Evolutionary conservation across 768 basidiomycete genomes (phyloP), one percentile per base, ranked within the genome.

Genomic region (Tremella yokohamensis): DNA sequence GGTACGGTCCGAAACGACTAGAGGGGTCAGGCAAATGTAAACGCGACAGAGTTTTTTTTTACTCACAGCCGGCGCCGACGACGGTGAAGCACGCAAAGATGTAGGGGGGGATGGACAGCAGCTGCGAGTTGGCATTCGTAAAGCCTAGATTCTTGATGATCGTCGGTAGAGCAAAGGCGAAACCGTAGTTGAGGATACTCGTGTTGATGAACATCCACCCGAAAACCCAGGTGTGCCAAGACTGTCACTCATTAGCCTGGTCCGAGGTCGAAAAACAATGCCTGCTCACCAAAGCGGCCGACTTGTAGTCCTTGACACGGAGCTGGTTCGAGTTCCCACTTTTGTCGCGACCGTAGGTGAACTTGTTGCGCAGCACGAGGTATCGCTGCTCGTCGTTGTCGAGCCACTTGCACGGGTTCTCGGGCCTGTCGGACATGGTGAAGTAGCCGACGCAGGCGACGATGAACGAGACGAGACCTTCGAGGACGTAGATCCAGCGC

Each of bases 101-200:
- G 56, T 72, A 72, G 12, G 64, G 63, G 3, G 70, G 70, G 38
- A 63, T 64, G 20, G 49, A 51, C 18, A 72, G 57, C 8, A 52
- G 53, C 53, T 72, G 70, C 4, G 68, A 65, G 42, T 60, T 62
- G 20, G 63, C 68, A 37, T 63, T 59, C 11, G 65, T 62, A 58
- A 70, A 70, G n/a, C 68, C 68, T 51, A 72, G 56, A 39, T 66
- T 66, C 22, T 50, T 53, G 26, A 70, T 54, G 56, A 66, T 64
- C 9, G 68, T 72, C 6, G 70, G 70, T 3, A 72, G 60, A 1
- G 68, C 49, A n/a, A 72, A 52, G 22, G 61, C 47, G 52, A 72
- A 61, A 26, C 70, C 68, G 44, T 72, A 72, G n/a, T 62, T 47
- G 13, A 58, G 60, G 52, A 68, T 63, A 20, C 62, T 63, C 50